Percentiles rank a stretch among this genome's conserved stretches.
phyloP scores from a whole-genome alignment of 1,139 yeast species.

The Sugiyamaella novakii region DNA sequence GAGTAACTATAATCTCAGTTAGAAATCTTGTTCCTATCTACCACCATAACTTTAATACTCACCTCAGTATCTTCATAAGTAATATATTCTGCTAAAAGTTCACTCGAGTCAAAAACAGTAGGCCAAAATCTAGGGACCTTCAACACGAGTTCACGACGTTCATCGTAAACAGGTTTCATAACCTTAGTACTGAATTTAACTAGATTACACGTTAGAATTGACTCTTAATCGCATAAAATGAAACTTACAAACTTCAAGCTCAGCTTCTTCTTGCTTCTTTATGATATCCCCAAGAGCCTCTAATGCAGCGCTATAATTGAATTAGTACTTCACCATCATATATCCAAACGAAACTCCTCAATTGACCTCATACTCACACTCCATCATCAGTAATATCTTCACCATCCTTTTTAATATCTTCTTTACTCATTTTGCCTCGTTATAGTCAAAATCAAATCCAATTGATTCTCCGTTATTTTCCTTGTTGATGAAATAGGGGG shows the following conservation, averaged over 20 bases:
- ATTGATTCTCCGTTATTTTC: no score
- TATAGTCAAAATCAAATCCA: no score
- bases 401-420: neutral
- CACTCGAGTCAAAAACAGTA: constrained; percentile 39
- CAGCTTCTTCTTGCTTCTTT: constrained; percentile 50
- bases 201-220: neutral
- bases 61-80: constrained; percentile 38
- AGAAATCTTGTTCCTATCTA: neutral
- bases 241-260: constrained; percentile 35
- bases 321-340: neutral
- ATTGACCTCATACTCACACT: neutral
- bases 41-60: neutral
- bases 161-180: constrained; percentile 41
- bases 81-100: constrained; percentile 38
- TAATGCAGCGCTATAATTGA: constrained; percentile 6
- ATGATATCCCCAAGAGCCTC: constrained; percentile 48
- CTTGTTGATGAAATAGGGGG: neutral
- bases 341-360: no score
- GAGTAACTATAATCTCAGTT: constrained; percentile 31
- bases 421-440: neutral
- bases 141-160: constrained; percentile 38
- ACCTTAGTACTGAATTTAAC: constrained; percentile 33
- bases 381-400: neutral
- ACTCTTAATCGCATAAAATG: no score
- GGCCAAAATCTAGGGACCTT: constrained; percentile 46